Evolutionary conservation across 371 early-diverging fungal species (phyloP).

Genomic region (Rhizopus stolonifer): DNA sequence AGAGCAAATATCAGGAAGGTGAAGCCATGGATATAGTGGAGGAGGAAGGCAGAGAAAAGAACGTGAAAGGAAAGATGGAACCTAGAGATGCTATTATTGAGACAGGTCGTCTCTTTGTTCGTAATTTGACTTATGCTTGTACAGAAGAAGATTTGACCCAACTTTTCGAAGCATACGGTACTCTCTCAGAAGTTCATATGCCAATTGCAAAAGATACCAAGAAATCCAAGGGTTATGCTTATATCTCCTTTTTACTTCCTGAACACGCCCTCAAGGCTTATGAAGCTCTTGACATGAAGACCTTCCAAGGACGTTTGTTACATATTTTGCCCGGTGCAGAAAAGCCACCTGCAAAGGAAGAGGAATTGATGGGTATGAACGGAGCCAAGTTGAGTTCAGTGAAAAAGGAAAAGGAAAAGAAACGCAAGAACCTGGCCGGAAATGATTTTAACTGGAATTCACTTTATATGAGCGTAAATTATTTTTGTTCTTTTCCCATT

Average conservation of each 20-base stretch:
- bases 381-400: conserved; percentile 63
- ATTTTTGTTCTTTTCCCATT: not conserved
- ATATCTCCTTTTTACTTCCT: conserved; percentile 82
- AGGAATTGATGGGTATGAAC: conserved; percentile 57
- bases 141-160: conserved; percentile 83
- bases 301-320: conserved; percentile 90
- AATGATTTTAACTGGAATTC: conserved; percentile 94
- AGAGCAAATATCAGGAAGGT: conserved; percentile 20
- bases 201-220: conserved; percentile 91
- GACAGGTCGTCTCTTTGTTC: conserved; percentile 92
- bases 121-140: conserved; percentile 88
- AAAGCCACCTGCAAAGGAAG: conserved; percentile 68
- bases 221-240: conserved; percentile 92
- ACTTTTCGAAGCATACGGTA: conserved; percentile 83
- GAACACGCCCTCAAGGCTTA: conserved; percentile 93
- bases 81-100: conserved; percentile 78
- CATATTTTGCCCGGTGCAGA: conserved; percentile 88
- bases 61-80: too few species aligned
- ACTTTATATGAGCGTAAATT: conserved; percentile 88
- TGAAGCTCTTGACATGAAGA: conserved; percentile 72
- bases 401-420: conserved; percentile 79
- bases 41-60: conserved; percentile 24
- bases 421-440: conserved; percentile 73
- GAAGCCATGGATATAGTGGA: conserved; percentile 14
- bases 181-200: conserved; percentile 91